A percentile compares a stretch with the other conserved stretches of the same genome.
phyloP scores from a whole-genome alignment of 345 rosid genomes.

The Schrenkiella parvula region DNA sequence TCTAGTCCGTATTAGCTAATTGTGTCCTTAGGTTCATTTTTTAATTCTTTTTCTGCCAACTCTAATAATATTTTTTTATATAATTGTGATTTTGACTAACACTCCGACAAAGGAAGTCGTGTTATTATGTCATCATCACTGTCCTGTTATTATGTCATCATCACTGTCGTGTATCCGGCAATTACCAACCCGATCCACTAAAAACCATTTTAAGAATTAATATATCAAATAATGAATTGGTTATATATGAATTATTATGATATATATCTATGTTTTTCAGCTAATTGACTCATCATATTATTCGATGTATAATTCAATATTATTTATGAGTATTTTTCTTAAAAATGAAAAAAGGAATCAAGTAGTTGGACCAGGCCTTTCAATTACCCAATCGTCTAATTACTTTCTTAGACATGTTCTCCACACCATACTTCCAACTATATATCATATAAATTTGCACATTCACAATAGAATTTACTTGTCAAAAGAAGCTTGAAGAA shows the following conservation, averaged over 20 bases:
- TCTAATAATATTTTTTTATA: background rate
- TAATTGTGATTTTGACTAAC: background rate
- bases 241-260: background rate
- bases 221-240: background rate
- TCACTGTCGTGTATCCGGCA: slow-evolving; percentile 21
- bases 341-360: background rate
- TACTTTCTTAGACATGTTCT: background rate
- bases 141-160: slow-evolving; percentile 22
- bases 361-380: slow-evolving; percentile 22
- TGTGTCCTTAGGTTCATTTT: background rate
- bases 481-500: slow-evolving; percentile 9
- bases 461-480: background rate
- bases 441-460: slow-evolving; percentile 21
- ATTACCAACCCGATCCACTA: slow-evolving; percentile 28
- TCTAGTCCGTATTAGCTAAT: background rate
- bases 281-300: slow-evolving; percentile 14
- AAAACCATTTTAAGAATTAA: background rate
- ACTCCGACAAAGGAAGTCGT: background rate
- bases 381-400: slow-evolving; percentile 19
- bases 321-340: background rate
- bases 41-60: background rate
- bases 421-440: background rate
- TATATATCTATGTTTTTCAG: background rate
- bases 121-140: slow-evolving; percentile 7
- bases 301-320: background rate